Evolutionary conservation across 176 grass and related monocot species (phyloP).

Genomic region (Themeda triandra): DNA sequence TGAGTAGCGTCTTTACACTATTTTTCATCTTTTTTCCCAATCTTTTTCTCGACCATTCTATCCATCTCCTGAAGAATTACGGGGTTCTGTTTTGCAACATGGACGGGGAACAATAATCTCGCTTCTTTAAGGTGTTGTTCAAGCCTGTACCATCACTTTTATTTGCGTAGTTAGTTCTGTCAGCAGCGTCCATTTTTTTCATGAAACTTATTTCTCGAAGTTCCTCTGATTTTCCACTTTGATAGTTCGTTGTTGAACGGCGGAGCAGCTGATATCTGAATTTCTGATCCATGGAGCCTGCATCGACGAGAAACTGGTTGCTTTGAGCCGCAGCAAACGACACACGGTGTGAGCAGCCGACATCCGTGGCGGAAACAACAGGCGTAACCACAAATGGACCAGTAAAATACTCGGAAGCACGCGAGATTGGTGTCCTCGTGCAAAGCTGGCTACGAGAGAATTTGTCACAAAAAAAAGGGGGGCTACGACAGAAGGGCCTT

Average conservation of each 20-base stretch:
- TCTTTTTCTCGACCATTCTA: neutral
- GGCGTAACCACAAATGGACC: too few species aligned
- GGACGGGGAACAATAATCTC: too few species aligned
- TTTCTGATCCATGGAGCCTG: neutral
- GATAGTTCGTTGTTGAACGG: neutral
- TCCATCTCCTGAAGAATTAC: neutral
- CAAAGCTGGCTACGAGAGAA: neutral
- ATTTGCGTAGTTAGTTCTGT: neutral
- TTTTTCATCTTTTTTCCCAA: neutral
- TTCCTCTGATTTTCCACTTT: too few species aligned
- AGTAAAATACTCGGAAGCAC: too few species aligned
- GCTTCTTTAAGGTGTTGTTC: too few species aligned
- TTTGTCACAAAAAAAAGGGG: too few species aligned
- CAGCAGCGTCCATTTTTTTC: neutral
- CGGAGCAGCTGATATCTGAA: neutral
- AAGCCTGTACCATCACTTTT: too few species aligned
- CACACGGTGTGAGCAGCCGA: neutral
- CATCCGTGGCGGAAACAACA: neutral
- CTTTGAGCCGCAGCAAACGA: neutral
- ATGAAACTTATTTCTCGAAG: neutral
- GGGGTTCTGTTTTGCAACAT: too few species aligned
- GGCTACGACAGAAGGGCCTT: neutral
- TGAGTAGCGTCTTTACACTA: neutral
- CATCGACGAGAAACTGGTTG: neutral
- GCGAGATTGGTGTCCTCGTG: neutral